These are phyloP conservation scores for Petunia hybrid DNA, from an alignment of 305 asterid genomes.

Conservation along the genomic window DNA sequence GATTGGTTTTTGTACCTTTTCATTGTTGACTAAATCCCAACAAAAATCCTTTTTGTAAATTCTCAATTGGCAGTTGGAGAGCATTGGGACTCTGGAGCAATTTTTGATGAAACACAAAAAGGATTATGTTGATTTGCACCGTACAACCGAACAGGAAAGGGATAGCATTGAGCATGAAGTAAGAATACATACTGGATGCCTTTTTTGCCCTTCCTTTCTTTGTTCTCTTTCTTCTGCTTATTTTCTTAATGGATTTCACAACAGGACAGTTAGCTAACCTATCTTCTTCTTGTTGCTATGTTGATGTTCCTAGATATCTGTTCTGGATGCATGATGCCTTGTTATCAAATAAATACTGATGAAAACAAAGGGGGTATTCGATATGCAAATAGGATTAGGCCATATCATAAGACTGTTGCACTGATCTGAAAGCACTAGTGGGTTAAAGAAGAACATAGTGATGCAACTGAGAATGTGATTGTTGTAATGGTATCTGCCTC, in stretches of 20 bases:
- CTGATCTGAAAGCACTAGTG: neutral
- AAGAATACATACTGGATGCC: slow-evolving; percentile 33
- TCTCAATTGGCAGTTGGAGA: slow-evolving; percentile 66
- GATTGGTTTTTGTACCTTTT: neutral
- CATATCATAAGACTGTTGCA: neutral
- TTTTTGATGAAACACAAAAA: slow-evolving; percentile 88
- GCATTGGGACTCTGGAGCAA: slow-evolving; percentile 77
- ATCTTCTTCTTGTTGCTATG: slow-evolving; percentile 6
- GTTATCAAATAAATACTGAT: neutral
- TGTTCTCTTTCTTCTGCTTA: too few relatives aligned
- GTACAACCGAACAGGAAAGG: slow-evolving; percentile 89
- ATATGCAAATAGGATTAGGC: neutral
- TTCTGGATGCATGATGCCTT: neutral
- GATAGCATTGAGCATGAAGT: slow-evolving; percentile 98
- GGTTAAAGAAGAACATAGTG: neutral
- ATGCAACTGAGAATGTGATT: neutral
- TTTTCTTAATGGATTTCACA: neutral
- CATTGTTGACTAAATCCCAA: neutral
- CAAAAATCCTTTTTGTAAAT: neutral
- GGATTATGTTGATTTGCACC: slow-evolving; percentile 88
- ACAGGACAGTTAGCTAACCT: slow-evolving; percentile 3
- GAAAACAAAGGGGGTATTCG: neutral
- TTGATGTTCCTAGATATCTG: neutral
- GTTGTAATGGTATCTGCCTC: neutral
- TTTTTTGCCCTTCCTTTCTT: neutral